Conservation (phyloP, 202 grass and related monocot species). For the Cymbopogon flexuosus region DNA sequence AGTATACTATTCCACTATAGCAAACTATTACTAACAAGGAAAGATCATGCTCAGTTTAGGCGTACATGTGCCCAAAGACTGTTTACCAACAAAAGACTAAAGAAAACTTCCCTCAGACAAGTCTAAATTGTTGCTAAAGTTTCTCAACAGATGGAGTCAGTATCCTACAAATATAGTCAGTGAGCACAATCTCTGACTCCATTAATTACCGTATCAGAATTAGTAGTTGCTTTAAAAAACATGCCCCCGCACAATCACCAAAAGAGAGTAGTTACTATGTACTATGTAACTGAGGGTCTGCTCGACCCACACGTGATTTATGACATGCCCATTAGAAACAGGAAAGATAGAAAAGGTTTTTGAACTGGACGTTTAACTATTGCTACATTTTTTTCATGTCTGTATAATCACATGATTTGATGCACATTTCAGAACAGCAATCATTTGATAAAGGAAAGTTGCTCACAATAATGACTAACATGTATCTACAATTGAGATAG, state of each 20-base stretch:
- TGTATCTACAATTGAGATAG: conserved; percentile 40
- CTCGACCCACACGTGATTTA: too few species aligned
- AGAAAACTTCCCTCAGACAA: background rate
- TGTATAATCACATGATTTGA: conserved; percentile 3
- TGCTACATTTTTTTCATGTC: conserved; percentile 14
- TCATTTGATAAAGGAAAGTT: conserved; percentile 31
- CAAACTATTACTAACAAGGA: conserved; percentile 27
- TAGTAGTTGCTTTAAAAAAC: background rate
- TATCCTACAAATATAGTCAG: background rate
- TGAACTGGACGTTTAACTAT: background rate
- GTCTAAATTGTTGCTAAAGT: background rate
- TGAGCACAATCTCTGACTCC: background rate
- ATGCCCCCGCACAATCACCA: background rate
- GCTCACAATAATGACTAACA: conserved; percentile 23
- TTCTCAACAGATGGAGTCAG: too few species aligned
- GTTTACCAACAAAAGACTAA: conserved; percentile 1
- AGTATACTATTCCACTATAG: background rate
- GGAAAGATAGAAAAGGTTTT: background rate
- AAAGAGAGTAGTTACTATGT: background rate
- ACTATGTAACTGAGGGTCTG: background rate
- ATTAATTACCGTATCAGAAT: background rate
- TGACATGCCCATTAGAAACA: background rate
- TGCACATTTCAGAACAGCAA: conserved; percentile 32
- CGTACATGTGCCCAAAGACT: conserved; percentile 17
- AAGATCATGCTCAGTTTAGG: conserved; percentile 20